Evolutionary conservation across 2,329 filamentous ascomycete genomes (phyloP).

Genomic region (Botrytis deweyae): DNA sequence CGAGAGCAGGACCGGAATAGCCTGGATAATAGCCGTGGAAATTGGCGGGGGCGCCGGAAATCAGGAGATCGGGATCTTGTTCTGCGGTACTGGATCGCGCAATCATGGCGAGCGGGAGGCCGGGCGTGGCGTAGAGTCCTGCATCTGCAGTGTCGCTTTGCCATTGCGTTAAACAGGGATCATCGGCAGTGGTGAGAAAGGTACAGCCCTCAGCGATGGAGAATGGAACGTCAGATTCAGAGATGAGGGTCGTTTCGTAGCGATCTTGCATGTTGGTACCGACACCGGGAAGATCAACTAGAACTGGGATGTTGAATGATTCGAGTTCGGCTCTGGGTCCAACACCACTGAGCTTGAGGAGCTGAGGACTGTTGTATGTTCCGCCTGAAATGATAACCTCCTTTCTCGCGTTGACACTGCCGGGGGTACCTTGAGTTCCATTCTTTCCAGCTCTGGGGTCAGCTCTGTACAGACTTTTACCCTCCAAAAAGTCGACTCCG

Average conservation of each 20-base stretch:
- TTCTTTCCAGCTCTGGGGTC: conserved; percentile 41
- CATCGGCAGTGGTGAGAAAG: conserved; percentile 37
- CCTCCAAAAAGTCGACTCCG: conserved; percentile 46
- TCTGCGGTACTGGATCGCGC: conserved; percentile 22
- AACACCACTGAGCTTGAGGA: conserved; percentile 48
- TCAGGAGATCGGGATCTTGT: conserved; percentile 27
- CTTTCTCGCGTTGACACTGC: conserved; percentile 24
- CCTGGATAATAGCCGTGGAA: conserved; percentile 37
- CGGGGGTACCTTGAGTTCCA: conserved; percentile 32
- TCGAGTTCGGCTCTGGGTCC: conserved; percentile 44
- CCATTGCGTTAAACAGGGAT: conserved; percentile 42
- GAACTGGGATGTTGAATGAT: conserved; percentile 48
- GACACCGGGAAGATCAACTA: conserved; percentile 61
- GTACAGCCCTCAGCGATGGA: conserved; percentile 41
- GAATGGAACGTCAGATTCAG: conserved; percentile 44
- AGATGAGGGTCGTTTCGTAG: conserved; percentile 50
- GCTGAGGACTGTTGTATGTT: conserved; percentile 46
- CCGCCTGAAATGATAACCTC: conserved; percentile 53
- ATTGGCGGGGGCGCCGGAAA: conserved; percentile 21
- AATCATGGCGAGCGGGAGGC: conserved; percentile 42
- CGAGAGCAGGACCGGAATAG: conserved; percentile 45
- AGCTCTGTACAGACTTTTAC: conserved; percentile 45
- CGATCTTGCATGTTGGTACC: conserved; percentile 59
- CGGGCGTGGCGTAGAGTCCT: conserved; percentile 47
- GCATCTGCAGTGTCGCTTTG: conserved; percentile 22